A percentile compares a stretch with the other conserved stretches of the same genome.
phyloP scores from a whole-genome alignment of 306 rosid species.

The Begonia masoniana region DNA sequence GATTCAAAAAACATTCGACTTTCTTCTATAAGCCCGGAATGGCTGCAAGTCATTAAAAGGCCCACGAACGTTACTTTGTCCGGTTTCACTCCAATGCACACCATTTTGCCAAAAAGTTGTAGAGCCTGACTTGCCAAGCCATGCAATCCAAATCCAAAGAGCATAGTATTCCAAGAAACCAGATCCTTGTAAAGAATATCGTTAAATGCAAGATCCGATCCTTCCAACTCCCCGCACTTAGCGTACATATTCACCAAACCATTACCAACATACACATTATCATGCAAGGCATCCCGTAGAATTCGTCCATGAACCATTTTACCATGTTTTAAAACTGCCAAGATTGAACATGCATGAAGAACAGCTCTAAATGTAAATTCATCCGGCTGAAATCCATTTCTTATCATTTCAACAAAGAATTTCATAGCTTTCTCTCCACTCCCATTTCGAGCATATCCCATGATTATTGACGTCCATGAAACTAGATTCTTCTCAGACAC shows the following conservation, averaged over 20 bases:
- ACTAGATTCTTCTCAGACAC: slow-evolving; percentile 49
- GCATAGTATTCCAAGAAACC: slow-evolving; percentile 71
- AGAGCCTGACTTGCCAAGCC: slow-evolving; percentile 40
- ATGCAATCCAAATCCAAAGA: slow-evolving; percentile 60
- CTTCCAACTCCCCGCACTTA: slow-evolving; percentile 54
- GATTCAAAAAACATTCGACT: slow-evolving; percentile 37
- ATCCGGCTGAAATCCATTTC: slow-evolving; percentile 42
- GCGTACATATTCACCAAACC: slow-evolving; percentile 74
- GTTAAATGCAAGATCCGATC: slow-evolving; percentile 32
- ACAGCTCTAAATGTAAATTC: slow-evolving; percentile 55
- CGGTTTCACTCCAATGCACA: slow-evolving; percentile 35
- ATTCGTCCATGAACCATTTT: slow-evolving; percentile 47
- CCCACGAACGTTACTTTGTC: slow-evolving; percentile 76
- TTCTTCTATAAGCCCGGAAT: slow-evolving; percentile 50
- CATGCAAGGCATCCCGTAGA: slow-evolving; percentile 31
- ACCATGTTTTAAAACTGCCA: slow-evolving; percentile 42
- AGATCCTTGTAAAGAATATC: slow-evolving; percentile 41
- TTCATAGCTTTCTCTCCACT: slow-evolving; percentile 47
- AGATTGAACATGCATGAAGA: slow-evolving; percentile 69
- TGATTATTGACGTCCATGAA: slow-evolving; percentile 79
- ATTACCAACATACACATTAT: slow-evolving; percentile 40
- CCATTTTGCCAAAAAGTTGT: slow-evolving; percentile 38
- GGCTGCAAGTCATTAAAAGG: slow-evolving; percentile 72
- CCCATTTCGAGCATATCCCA: slow-evolving; percentile 55
- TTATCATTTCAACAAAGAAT: slow-evolving; percentile 47